These are phyloP conservation scores for Flaveria linearis DNA, from an alignment of 129 eudicot genomes.

Conservation along the genomic window DNA sequence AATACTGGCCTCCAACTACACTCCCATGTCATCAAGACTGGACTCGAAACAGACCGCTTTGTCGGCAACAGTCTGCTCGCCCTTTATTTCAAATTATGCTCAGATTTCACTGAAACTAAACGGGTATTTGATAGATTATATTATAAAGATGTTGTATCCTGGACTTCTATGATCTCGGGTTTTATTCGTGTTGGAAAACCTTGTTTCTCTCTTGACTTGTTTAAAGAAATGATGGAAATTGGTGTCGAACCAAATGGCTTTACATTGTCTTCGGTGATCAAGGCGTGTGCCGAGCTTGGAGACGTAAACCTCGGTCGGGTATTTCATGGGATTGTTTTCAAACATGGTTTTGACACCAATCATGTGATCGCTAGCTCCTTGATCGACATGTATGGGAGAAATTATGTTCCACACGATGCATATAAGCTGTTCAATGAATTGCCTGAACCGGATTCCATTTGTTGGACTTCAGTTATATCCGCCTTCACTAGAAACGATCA, in stretches of 20 bases:
- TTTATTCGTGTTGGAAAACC: conserved; percentile 55
- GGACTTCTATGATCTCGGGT: conserved; percentile 86
- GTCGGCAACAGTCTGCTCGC: conserved; percentile 84
- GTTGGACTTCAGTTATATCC: conserved; percentile 84
- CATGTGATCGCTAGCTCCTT: conserved; percentile 60
- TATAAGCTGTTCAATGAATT: conserved; percentile 61
- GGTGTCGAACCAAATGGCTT: conserved; percentile 71
- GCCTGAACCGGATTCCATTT: conserved; percentile 66
- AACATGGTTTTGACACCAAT: conserved; percentile 58
- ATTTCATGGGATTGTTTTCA: conserved; percentile 67
- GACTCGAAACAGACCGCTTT: conserved; percentile 62
- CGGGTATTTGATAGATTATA: conserved; percentile 58
- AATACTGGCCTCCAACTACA: conserved; percentile 63
- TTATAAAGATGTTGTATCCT: conserved; percentile 66
- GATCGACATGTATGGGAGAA: conserved; percentile 86
- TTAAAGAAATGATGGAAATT: conserved; percentile 48
- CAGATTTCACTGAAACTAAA: conserved; percentile 39
- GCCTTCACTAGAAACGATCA: conserved; percentile 67
- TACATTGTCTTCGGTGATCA: conserved; percentile 74
- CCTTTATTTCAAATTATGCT: conserved; percentile 64
- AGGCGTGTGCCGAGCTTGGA: conserved; percentile 66
- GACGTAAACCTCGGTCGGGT: conserved; percentile 51
- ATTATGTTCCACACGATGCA: conserved; percentile 35
- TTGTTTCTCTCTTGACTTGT: conserved; percentile 40
- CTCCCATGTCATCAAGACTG: conserved; percentile 62